A percentile compares a stretch with the other conserved stretches of the same genome.
These are phyloP conservation scores for Tulasnella calospora DNA, from an alignment of 768 basidiomycete genomes.

Conservation along the genomic window DNA sequence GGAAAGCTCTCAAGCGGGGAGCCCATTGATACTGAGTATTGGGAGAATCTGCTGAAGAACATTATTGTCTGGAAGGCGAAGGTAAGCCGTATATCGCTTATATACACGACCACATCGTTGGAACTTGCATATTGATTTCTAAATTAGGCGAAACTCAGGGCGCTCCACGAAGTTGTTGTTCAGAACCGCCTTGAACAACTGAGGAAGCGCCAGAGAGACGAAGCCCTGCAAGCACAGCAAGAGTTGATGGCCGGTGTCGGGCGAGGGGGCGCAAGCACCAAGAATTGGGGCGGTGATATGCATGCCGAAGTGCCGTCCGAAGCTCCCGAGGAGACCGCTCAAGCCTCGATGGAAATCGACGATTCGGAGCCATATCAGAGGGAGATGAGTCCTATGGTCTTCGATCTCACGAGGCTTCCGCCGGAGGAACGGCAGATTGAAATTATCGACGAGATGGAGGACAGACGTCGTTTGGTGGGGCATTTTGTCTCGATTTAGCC, in stretches of 20 bases:
- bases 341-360: conserved; percentile 40
- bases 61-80: conserved; percentile 96
- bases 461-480: conserved; percentile 60
- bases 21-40: conserved; percentile 95
- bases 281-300: conserved; percentile 43
- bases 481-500: neutral
- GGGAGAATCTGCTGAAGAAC: conserved; percentile 89
- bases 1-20: conserved; percentile 86
- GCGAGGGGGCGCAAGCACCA: conserved; percentile 40
- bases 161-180: conserved; percentile 92
- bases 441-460: conserved; percentile 64
- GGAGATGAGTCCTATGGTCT: conserved; percentile 76
- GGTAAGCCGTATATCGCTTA: conserved; percentile 41
- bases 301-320: conserved; percentile 34
- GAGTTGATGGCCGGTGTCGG: conserved; percentile 79
- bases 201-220: conserved; percentile 91
- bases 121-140: conserved; percentile 10
- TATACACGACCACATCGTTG: neutral
- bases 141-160: conserved; percentile 78
- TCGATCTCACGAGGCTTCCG: conserved; percentile 65
- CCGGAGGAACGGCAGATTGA: conserved; percentile 78
- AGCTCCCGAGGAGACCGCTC: conserved; percentile 37
- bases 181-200: conserved; percentile 94
- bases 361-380: conserved; percentile 75
- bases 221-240: conserved; percentile 89